A percentile compares a stretch with the other conserved stretches of the same genome.
phyloP scores from a whole-genome alignment of 305 asterid genomes.

The Plantago lanceolata region DNA sequence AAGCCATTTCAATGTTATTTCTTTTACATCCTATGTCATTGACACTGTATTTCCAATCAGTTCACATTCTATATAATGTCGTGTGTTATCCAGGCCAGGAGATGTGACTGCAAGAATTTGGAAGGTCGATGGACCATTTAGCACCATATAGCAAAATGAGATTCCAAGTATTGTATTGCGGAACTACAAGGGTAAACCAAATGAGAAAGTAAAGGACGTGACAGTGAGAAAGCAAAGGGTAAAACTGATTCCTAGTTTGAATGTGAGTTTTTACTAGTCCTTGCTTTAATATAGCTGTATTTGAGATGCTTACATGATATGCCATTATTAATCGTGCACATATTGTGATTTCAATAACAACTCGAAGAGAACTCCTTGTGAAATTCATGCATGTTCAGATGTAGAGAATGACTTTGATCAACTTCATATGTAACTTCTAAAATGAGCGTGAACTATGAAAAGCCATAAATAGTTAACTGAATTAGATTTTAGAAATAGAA shows the following conservation, averaged over 20 bases:
- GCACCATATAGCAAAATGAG: slow-evolving; percentile 60
- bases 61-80: slow-evolving; percentile 14
- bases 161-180: slow-evolving; percentile 59
- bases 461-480: background rate
- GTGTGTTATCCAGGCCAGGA: slow-evolving; percentile 60
- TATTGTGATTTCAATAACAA: background rate
- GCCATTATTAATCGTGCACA: slow-evolving; percentile 18
- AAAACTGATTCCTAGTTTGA: slow-evolving; percentile 99
- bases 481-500: slow-evolving; percentile 12
- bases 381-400: slow-evolving; percentile 9
- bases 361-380: background rate
- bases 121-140: slow-evolving; percentile 61
- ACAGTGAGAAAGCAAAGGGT: too few relatives aligned
- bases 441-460: too few relatives aligned
- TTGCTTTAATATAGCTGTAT: slow-evolving; percentile 6
- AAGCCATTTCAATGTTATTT: background rate
- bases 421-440: background rate
- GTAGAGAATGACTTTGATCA: background rate
- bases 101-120: slow-evolving; percentile 97
- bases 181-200: slow-evolving; percentile 85
- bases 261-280: slow-evolving; percentile 42
- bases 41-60: background rate
- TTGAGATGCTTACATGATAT: slow-evolving; percentile 16
- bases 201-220: slow-evolving; percentile 95
- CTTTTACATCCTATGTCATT: background rate